Evolutionary conservation across 495 filamentous ascomycete species (phyloP).

Genomic region (Usnea hakonensis): DNA sequence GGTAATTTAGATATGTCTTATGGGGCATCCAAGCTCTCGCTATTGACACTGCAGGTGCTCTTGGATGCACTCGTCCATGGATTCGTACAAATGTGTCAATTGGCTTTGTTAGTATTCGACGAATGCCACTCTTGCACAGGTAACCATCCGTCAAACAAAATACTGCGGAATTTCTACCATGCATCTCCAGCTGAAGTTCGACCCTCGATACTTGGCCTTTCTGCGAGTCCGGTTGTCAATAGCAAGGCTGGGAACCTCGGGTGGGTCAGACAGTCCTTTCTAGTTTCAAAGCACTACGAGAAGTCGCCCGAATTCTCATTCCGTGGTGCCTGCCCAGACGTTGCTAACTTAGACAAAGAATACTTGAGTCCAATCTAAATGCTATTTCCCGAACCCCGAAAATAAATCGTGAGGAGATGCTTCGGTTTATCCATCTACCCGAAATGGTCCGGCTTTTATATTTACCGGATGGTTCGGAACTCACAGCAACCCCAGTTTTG

Average conservation of each 20-base stretch:
- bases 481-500: conserved; percentile 5
- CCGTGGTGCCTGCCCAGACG: not conserved
- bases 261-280: conserved; percentile 16
- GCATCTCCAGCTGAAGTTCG: conserved; percentile 32
- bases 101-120: conserved; percentile 77
- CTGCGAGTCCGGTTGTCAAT: conserved; percentile 70
- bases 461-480: conserved; percentile 12
- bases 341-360: conserved; percentile 30
- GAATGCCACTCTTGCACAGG: conserved; percentile 78
- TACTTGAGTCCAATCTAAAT: conserved; percentile 69
- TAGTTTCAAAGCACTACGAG: conserved; percentile 4
- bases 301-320: not conserved
- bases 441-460: conserved; percentile 48
- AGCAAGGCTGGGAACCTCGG: conserved; percentile 36
- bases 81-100: conserved; percentile 59
- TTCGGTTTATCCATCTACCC: conserved; percentile 61
- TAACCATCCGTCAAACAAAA: conserved; percentile 59
- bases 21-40: conserved; percentile 11
- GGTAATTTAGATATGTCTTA: conserved; percentile 14
- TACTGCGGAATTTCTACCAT: conserved; percentile 75
- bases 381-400: conserved; percentile 65
- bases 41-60: conserved; percentile 44
- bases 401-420: conserved; percentile 61
- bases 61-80: conserved; percentile 72
- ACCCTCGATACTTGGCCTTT: conserved; percentile 74